Conservation (phyloP, 140 eudicot species). For the Flaveria floridana region DNA sequence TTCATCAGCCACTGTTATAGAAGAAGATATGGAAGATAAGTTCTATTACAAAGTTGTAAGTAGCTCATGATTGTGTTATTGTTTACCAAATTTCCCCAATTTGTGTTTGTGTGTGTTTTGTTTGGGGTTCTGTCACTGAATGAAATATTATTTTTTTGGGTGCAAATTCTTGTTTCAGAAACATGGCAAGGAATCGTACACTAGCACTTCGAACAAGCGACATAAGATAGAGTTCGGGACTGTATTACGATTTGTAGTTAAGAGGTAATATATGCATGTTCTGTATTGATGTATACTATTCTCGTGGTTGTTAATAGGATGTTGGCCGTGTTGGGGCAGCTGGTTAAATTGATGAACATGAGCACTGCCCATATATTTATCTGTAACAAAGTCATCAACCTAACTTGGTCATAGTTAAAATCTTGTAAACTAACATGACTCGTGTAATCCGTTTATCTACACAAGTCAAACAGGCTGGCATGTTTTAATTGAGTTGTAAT, state of each 20-base stretch:
- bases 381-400: not conserved
- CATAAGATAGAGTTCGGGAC: slow-evolving; percentile 71
- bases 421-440: not conserved
- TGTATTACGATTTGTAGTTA: slow-evolving; percentile 63
- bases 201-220: slow-evolving; percentile 50
- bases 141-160: not conserved
- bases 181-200: slow-evolving; percentile 54
- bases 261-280: slow-evolving; percentile 49
- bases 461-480: not conserved
- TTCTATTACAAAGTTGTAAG: slow-evolving; percentile 67
- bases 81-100: not conserved
- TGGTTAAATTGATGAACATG: not conserved
- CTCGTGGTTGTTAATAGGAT: not conserved
- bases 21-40: slow-evolving; percentile 76
- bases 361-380: not conserved
- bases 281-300: not conserved
- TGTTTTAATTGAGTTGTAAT: not conserved
- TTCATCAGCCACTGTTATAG: slow-evolving; percentile 67
- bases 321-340: not conserved
- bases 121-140: not conserved
- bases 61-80: slow-evolving; percentile 6
- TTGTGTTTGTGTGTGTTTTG: not conserved
- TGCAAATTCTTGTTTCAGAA: slow-evolving; percentile 49
- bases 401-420: not conserved
- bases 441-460: not conserved